Percentiles rank a stretch among this genome's conserved stretches.
These are phyloP conservation scores for Solanum acaule DNA, from an alignment of 257 asterid species.

Conservation along the genomic window DNA sequence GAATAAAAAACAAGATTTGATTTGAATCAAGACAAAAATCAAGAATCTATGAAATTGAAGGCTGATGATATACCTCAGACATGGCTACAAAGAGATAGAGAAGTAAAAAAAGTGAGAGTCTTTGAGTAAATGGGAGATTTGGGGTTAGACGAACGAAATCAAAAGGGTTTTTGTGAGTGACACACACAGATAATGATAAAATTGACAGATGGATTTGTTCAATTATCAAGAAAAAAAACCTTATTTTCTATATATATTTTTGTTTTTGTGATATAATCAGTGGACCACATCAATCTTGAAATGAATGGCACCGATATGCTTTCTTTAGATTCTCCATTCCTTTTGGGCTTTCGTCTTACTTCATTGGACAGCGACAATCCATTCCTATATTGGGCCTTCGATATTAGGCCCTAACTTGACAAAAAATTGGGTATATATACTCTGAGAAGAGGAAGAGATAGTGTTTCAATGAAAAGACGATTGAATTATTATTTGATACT, in stretches of 20 bases:
- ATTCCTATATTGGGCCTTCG: not conserved
- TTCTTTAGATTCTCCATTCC: conserved; percentile 1
- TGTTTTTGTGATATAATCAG: not conserved
- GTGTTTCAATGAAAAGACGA: not conserved
- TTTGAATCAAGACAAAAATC: not conserved
- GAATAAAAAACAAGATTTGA: not conserved
- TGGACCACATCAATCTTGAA: conserved; percentile 40
- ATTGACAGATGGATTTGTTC: not conserved
- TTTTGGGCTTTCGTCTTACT: not conserved
- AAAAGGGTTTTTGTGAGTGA: not conserved
- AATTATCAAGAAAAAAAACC: not conserved
- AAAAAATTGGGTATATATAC: not conserved
- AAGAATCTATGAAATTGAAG: not conserved
- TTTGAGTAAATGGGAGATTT: conserved; percentile 5
- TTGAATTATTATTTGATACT: no score
- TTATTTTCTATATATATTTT: not conserved
- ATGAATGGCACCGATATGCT: conserved; percentile 34
- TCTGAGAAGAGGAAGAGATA: no score
- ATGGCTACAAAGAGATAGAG: conserved; percentile 14
- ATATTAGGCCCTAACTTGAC: not conserved
- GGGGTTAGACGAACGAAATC: conserved; percentile 2
- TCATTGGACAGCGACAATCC: not conserved
- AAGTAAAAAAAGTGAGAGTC: not conserved
- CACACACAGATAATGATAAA: not conserved
- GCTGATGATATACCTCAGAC: conserved; percentile 26